Evolutionary conservation across 2,329 filamentous ascomycete genomes (phyloP), one percentile per base, ranked within the genome.

Genomic region (Trichoderma sp.): DNA sequence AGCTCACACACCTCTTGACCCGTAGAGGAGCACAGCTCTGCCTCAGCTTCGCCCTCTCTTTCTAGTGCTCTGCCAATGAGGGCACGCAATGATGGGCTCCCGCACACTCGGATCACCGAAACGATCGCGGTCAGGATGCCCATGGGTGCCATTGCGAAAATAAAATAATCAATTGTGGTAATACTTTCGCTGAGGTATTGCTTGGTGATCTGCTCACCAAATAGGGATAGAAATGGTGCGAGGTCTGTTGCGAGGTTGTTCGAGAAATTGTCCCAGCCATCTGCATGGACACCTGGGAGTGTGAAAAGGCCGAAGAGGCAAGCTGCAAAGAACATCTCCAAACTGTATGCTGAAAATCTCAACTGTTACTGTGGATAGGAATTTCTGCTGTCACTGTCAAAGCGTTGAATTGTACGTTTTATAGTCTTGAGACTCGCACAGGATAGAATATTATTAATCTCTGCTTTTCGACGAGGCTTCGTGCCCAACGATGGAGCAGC

Each of bases 1-100:
- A 67, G 64, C 3, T 67, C 64, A 3, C 64, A 67, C 23, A 67
- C 64, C 28, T 67, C 64, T 3, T 50, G 50, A 6, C 64, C 58
- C 6, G 64, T 67, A 20, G 64, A 67, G 11, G 64, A 67, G 34
- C 64, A 67, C 7, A 67, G 50, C 17, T 67, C 64, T 39, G 64
- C 64, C n/a, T n/a, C n/a, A n/a, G n/a, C n/a, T n/a, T n/a, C n/a
- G n/a, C n/a, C n/a, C n/a, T n/a, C n/a, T n/a, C n/a, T n/a, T n/a
- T n/a, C n/a, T n/a, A n/a, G 64, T 20, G 64, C 50, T 1, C 64
- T 26, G 17, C 64, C 50, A 23, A 67, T 67, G 11, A 67, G 58
- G 11, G 64, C 64, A 4, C 64, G 32, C 15, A 67, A 12, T 3
- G 50, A 67, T 0, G 64, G 50, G 1, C 47, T 20, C 5, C 64